Evolutionary conservation across 768 basidiomycete species (phyloP).

Genomic region (Termitomyces sp.): DNA sequence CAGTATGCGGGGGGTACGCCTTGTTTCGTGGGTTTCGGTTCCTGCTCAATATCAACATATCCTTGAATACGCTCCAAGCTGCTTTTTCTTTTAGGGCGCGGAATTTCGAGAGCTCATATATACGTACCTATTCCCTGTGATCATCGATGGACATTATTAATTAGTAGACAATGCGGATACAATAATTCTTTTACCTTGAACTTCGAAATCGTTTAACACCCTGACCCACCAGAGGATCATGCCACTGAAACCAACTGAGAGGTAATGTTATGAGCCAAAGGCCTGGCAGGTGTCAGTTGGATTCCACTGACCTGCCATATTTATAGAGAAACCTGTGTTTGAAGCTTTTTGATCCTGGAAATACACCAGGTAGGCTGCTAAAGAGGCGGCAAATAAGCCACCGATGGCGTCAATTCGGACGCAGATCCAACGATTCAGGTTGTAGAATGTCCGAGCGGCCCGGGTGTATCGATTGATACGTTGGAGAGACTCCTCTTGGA

Average conservation of each 20-base stretch:
- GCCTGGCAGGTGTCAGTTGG: constrained; percentile 15
- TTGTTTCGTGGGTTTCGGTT: constrained; percentile 34
- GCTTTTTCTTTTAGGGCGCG: background rate
- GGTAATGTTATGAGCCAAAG: background rate
- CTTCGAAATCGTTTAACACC: constrained; percentile 39
- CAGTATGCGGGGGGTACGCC: constrained; percentile 62
- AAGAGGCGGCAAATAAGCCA: constrained; percentile 45
- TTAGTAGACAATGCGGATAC: constrained; percentile 7
- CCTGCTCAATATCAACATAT: constrained; percentile 59
- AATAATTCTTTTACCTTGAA: constrained; percentile 29
- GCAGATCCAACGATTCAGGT: constrained; percentile 43
- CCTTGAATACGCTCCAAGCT: constrained; percentile 69
- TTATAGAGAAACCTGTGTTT: constrained; percentile 50
- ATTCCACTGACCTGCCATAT: constrained; percentile 38
- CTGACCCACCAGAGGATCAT: constrained; percentile 50
- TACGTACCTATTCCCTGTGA: constrained; percentile 37
- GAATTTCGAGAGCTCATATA: background rate
- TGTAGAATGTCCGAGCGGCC: constrained; percentile 44
- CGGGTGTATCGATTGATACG: constrained; percentile 53
- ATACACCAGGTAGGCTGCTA: constrained; percentile 57
- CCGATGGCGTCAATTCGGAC: constrained; percentile 59
- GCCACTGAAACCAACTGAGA: constrained; percentile 46
- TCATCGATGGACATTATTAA: constrained; percentile 17
- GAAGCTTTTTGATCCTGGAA: constrained; percentile 34
- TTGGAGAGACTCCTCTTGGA: constrained; percentile 38